Evolutionary conservation across 108 stramenopile species (phyloP).

Genomic region (Aurantiochytrium sp.): DNA sequence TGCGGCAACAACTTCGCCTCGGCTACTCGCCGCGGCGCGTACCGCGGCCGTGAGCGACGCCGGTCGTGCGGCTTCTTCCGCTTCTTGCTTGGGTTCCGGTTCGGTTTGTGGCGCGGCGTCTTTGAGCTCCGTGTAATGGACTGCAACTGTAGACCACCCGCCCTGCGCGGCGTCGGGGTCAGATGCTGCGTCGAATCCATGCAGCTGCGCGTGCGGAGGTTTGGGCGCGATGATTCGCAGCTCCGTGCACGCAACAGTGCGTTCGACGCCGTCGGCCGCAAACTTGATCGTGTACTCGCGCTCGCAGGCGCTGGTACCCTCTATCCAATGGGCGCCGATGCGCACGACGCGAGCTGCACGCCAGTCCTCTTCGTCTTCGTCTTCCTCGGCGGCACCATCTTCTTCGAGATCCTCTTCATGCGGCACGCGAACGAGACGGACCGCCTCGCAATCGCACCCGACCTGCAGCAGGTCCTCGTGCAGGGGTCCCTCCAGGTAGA

Average conservation of each 20-base stretch:
- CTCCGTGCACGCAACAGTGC: neutral
- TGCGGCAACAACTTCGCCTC: too few relatives aligned
- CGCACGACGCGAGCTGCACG: neutral
- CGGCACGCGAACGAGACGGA: neutral
- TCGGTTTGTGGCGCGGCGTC: too few relatives aligned
- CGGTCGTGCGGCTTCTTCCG: too few relatives aligned
- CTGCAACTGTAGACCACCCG: neutral
- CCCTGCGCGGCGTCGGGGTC: neutral
- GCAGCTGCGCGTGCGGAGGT: too few relatives aligned
- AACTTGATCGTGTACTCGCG: neutral
- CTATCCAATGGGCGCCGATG: neutral
- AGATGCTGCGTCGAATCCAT: too few relatives aligned
- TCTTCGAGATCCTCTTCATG: neutral
- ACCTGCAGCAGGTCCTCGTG: neutral
- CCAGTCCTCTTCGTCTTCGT: neutral
- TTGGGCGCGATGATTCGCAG: neutral
- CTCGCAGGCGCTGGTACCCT: neutral
- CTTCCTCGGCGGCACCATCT: neutral
- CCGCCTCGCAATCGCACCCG: neutral
- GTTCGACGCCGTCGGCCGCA: neutral
- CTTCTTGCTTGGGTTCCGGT: too few relatives aligned
- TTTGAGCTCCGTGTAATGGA: neutral
- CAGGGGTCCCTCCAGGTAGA: neutral
- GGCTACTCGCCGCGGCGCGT: too few relatives aligned
- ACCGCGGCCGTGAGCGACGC: too few relatives aligned